phyloP scores from a whole-genome alignment of 2,329 filamentous ascomycete genomes.

The Diplodia intermedia region DNA sequence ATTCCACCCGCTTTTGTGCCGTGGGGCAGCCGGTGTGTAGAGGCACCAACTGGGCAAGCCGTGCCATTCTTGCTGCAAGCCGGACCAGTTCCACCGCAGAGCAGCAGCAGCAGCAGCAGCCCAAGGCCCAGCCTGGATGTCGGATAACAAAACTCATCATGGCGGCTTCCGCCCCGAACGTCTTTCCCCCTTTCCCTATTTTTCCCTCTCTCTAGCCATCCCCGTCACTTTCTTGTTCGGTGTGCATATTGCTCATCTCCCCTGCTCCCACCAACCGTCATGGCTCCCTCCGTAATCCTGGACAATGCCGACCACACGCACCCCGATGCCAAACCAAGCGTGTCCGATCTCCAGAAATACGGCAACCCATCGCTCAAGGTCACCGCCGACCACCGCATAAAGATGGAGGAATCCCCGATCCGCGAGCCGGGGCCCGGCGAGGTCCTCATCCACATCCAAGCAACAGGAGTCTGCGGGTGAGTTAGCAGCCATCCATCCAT shows the following conservation, averaged over 20 bases:
- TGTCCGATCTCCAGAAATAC: conserved; percentile 23
- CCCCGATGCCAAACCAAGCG: conserved; percentile 1
- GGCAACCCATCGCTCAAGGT: conserved; percentile 65
- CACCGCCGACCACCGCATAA: conserved; percentile 66
- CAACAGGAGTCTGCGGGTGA: conserved; percentile 69
- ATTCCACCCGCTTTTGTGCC: not conserved
- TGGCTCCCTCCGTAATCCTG: conserved; percentile 13
- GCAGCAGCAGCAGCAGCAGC: too few relatives aligned
- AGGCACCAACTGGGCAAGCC: conserved; percentile 1
- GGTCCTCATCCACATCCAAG: conserved; percentile 67
- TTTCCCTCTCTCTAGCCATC: not conserved
- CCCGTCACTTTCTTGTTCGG: not conserved
- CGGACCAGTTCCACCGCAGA: not conserved
- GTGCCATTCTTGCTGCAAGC: not conserved
- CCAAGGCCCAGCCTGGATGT: not conserved
- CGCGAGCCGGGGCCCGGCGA: conserved; percentile 61
- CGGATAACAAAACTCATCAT: conserved; percentile 7
- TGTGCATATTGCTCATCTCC: not conserved
- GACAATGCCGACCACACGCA: not conserved
- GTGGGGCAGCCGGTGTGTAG: not conserved
- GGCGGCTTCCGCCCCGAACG: not conserved
- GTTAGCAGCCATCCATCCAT: conserved; percentile 21
- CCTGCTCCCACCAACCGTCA: not conserved
- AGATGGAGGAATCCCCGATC: conserved; percentile 64
- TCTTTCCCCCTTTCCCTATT: not conserved